phyloP scores from a whole-genome alignment of 306 rosid genomes.

The Elaeagnus macrophylla region DNA sequence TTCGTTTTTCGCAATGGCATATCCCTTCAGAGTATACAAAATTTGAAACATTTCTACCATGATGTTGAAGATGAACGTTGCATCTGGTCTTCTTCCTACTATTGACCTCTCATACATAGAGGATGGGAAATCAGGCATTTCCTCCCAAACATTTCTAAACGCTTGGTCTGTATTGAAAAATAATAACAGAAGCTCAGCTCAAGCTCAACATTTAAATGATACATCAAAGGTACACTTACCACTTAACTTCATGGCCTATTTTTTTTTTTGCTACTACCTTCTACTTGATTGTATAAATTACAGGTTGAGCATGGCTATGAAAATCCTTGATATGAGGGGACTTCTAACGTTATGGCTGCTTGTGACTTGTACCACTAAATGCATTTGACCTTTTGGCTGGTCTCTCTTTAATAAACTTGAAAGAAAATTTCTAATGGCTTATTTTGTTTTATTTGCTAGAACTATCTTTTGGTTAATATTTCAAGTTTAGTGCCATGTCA shows the following conservation, averaged over 20 bases:
- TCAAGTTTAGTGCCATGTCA: neutral
- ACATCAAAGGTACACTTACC: conserved; percentile 49
- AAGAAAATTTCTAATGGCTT: no score
- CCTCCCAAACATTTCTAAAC: conserved; percentile 23
- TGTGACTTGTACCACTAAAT: no score
- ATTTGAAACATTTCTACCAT: conserved; percentile 12
- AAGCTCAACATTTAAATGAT: conserved; percentile 37
- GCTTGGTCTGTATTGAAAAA: conserved; percentile 30
- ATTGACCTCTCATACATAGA: conserved; percentile 42
- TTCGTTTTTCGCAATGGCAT: conserved; percentile 4
- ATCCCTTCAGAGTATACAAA: no score
- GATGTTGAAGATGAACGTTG: conserved; percentile 64
- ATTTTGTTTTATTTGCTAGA: no score
- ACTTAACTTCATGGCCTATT: no score
- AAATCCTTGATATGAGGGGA: neutral
- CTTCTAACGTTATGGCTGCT: neutral
- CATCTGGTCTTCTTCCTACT: conserved; percentile 56
- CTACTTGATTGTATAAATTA: conserved; percentile 4
- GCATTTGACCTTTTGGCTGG: no score
- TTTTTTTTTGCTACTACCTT: neutral
- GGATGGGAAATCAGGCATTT: conserved; percentile 29
- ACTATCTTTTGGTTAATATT: no score
- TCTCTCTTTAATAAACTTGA: no score
- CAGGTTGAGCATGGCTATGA: conserved; percentile 3
- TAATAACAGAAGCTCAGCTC: conserved; percentile 29